Base-by-base conservation (phyloP, 2,329 filamentous ascomycete species). In the Neonectria sp. region DNA sequence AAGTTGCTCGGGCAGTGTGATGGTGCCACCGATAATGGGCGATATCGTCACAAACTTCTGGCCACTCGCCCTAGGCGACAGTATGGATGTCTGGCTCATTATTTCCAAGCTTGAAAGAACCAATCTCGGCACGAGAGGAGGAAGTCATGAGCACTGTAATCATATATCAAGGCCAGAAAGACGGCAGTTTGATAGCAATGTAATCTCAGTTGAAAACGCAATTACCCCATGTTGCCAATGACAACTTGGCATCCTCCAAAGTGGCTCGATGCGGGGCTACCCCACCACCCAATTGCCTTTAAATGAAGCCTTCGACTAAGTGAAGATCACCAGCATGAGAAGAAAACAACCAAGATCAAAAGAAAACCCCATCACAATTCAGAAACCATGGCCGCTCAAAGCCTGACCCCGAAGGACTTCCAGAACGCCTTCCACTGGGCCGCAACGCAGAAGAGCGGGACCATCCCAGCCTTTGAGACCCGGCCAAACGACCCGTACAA, bases 381-480 rank as follows among this genome's bases (percentile, higher is more conserved):
- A 40, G 15, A 40, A 40, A 59, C 15, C 33, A 66, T 68, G 66
- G 40, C 58, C 24, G 31, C 46, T 3, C 21, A 62, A 61, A 29
- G 17, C 7, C 52, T 58, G 6, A 57, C 61, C 17, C 40, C 56
- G 21, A 48, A 76, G 56, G 82, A 86, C 65, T 86, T 85, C 70
- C 83, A 86, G 63, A 83, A 84, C 55, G 83, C 85, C 71, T 86
- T 86, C 71, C 84, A 86, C 74, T 89, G 87, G 87, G 87, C 86
- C 1, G 85, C 87, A 71, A 89, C 86, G 24, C 87, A 89, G 72
- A 82, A 88, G 74, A 82, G 89, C 78, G 87, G 84, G 2, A 73
- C 80, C 0, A 83, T 89, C 49, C 86, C 86, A 17, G 86, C 86
- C 1, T 89, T 89, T 71, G 82, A 78, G 15, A 85, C 82, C 6